Evolutionary conservation across 192 early-diverging fungal genomes (phyloP), one percentile per base, ranked within the genome.

Genomic region (Coemansia aciculifera): DNA sequence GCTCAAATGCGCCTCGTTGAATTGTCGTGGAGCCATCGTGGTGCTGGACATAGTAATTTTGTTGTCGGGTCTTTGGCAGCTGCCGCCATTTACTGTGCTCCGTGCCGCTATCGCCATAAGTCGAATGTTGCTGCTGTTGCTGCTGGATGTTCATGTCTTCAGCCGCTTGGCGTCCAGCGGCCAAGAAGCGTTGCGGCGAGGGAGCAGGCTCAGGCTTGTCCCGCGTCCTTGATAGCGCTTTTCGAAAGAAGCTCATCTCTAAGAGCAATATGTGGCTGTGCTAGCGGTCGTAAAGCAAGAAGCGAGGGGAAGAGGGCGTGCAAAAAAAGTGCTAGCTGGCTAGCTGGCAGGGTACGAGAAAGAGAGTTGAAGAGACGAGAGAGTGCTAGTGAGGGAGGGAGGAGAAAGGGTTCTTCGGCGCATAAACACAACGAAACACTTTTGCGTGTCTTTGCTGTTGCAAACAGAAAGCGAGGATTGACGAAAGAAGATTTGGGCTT

Each of bases 201-300:
- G 72, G 48, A 10, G 54, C 69, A 21, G 60, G 40, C 51, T 71
- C 68, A 27, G 59, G 62, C 48, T 62, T 67, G 43, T 59, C 46
- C 51, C 61, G 69, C n/a, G 68, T 21, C 62, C 64, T 67, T 48
- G 70, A 66, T 51, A 63, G 62, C n/a, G 75, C 23, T 62, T 72
- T 74, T 59, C 71, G 64, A 54, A 74, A 77, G 56, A 71, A 73
- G 66, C 63, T 71, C 80, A 80, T 75, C 62, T 31, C 13, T 36
- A 10, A 21, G 54, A 56, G 54, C n/a, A 49, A 49, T 23, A 49
- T 24, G 48, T 10, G 5, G 51, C 5, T 54, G 24, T 54, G 24
- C 10, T 13, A 24, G 24, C 24, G 11, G 51, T 54, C 51, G 51
- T 29, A 15, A 49, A 10, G 19, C 4, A 17, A 3, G 21, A 21